These are phyloP conservation scores for Verbascum thapsus DNA, from an alignment of 257 asterid genomes.

Conservation along the genomic window DNA sequence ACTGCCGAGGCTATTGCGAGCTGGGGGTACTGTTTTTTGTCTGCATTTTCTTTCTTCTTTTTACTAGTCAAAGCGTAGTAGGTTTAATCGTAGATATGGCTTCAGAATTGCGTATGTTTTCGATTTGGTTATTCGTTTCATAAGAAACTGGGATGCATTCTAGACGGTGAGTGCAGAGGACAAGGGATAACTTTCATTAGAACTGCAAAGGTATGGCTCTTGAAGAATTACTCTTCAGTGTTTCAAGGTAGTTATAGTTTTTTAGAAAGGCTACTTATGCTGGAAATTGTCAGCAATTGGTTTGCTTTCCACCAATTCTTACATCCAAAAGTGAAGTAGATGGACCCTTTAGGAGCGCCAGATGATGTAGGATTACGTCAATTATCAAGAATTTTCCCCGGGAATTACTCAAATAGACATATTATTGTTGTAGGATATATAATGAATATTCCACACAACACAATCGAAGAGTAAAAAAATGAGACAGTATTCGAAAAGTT, in stretches of 20 bases:
- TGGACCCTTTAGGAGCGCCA: too few species aligned
- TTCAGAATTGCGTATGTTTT: slow-evolving; percentile 10
- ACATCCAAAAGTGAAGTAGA: too few species aligned
- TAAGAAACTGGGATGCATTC: not conserved
- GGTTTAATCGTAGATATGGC: not conserved
- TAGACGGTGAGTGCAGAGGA: not conserved
- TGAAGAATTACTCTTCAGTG: not conserved
- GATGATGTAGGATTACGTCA: too few species aligned
- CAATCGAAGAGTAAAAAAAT: too few species aligned
- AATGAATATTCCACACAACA: too few species aligned
- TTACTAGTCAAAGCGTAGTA: not conserved
- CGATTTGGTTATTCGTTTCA: slow-evolving; percentile 1
- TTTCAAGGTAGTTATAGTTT: not conserved
- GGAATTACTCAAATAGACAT: too few species aligned
- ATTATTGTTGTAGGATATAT: too few species aligned
- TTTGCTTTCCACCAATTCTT: too few species aligned
- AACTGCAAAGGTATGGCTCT: not conserved
- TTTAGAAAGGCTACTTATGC: too few species aligned
- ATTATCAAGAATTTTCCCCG: too few species aligned
- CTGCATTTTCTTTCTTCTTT: not conserved
- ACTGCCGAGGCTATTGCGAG: slow-evolving; percentile 92
- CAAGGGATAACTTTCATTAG: not conserved
- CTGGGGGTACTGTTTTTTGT: slow-evolving; percentile 70
- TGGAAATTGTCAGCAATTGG: too few species aligned
- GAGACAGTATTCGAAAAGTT: too few species aligned